phyloP scores from a whole-genome alignment of 805 yeast species.

The Metschnikowia shivogae region DNA sequence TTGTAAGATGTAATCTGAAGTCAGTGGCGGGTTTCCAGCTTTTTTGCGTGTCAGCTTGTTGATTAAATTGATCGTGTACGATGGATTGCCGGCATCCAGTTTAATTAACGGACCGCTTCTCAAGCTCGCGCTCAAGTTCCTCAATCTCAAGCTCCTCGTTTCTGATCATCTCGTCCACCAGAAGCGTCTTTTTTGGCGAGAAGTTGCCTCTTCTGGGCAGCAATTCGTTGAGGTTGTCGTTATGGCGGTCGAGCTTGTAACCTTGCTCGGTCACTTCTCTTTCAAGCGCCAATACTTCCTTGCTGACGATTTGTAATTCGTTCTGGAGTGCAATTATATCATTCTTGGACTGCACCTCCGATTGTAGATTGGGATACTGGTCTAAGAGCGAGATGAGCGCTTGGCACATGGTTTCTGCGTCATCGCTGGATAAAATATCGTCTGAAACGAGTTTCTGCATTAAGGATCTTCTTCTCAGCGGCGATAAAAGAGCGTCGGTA shows the following conservation, averaged over 20 bases:
- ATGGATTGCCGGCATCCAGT: constrained; percentile 3
- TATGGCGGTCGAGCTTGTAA: constrained; percentile 34
- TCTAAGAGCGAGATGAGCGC: constrained; percentile 8
- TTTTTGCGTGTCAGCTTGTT: too few species aligned
- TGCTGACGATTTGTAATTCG: constrained; percentile 31
- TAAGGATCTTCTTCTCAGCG: constrained; percentile 10
- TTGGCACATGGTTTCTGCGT: constrained; percentile 41
- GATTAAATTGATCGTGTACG: too few species aligned
- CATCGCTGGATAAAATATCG: constrained; percentile 23
- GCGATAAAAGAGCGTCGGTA: constrained; percentile 13
- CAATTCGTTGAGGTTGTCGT: constrained; percentile 19
- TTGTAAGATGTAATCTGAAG: background rate
- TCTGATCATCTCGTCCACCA: constrained; percentile 38
- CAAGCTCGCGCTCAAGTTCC: constrained; percentile 37
- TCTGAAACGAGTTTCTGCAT: constrained; percentile 6
- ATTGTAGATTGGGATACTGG: constrained; percentile 8
- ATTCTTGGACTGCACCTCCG: background rate
- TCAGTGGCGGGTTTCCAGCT: too few species aligned
- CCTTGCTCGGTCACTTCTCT: constrained; percentile 42
- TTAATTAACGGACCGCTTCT: constrained; percentile 1
- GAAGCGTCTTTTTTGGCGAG: constrained; percentile 12
- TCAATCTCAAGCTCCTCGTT: constrained; percentile 45
- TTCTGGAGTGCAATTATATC: constrained; percentile 20
- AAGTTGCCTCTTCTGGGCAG: constrained; percentile 17
- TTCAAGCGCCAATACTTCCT: constrained; percentile 42